Conservation (phyloP, 257 asterid genomes). For the Ilex asprella region DNA sequence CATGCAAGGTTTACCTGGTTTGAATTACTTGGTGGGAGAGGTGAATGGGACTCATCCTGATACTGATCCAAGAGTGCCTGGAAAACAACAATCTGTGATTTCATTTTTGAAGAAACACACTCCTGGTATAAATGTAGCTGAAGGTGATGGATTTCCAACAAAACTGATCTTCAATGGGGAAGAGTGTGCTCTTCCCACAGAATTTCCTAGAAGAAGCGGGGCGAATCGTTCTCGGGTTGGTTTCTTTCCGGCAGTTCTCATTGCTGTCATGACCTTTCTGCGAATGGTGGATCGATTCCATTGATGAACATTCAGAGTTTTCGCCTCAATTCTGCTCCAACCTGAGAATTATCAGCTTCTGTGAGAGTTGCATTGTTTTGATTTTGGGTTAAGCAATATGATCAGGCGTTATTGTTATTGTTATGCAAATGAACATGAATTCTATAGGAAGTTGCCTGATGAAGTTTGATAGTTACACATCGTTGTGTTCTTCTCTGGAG, state of each 20-base stretch:
- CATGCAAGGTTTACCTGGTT: conserved; percentile 84
- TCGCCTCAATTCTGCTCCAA: conserved; percentile 10
- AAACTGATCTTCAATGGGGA: conserved; percentile 78
- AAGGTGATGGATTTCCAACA: conserved; percentile 88
- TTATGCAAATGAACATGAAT: too few species aligned
- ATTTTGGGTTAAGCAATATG: not conserved
- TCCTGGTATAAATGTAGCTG: conserved; percentile 21
- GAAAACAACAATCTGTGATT: conserved; percentile 83
- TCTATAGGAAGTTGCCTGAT: too few species aligned
- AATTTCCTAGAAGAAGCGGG: conserved; percentile 30
- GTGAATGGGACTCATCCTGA: conserved; percentile 69
- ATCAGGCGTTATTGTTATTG: not conserved
- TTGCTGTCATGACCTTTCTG: conserved; percentile 35
- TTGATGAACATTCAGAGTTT: conserved; percentile 64
- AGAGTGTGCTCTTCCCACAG: conserved; percentile 73
- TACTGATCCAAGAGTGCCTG: conserved; percentile 62
- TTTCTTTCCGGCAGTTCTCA: conserved; percentile 25
- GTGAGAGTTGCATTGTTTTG: not conserved
- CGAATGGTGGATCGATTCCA: conserved; percentile 29
- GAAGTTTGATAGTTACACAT: too few species aligned
- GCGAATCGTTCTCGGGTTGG: conserved; percentile 17
- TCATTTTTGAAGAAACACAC: conserved; percentile 60
- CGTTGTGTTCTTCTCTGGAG: too few species aligned
- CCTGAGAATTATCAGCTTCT: not conserved
- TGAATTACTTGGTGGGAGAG: conserved; percentile 70